Evolutionary conservation across 225 moss, liverwort and hornwort genomes (phyloP).

Genomic region (Physcomitrellopsis africana): DNA sequence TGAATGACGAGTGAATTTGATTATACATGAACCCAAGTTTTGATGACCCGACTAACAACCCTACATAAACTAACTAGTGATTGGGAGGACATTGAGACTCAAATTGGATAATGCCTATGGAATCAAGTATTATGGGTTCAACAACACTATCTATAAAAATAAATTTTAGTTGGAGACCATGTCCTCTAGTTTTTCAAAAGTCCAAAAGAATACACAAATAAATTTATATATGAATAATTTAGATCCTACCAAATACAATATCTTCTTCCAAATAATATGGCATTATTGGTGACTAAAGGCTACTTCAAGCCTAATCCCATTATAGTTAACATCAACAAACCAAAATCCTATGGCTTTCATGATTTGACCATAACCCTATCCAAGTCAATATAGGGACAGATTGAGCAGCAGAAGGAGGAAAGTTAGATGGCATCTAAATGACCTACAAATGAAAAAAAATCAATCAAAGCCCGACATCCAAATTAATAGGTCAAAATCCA

Average conservation of each 20-base stretch:
- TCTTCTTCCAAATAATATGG: background rate
- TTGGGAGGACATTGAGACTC: background rate
- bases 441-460: too few species aligned
- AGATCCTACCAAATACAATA: background rate
- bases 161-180: background rate
- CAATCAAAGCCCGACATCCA: too few species aligned
- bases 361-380: too few species aligned
- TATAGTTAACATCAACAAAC: constrained; percentile 5
- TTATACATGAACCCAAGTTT: background rate
- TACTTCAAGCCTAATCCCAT: background rate
- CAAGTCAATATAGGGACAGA: too few species aligned
- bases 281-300: background rate
- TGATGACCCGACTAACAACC: background rate
- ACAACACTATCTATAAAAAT: background rate
- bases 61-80: background rate
- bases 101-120: background rate
- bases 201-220: background rate
- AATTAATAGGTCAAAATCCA: too few species aligned
- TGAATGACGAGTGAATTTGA: background rate
- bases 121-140: background rate
- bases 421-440: too few species aligned
- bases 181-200: background rate
- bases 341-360: background rate
- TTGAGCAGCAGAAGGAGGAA: too few species aligned
- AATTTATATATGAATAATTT: too few species aligned